A percentile compares a stretch with the other conserved stretches of the same genome.
Evolutionary conservation across 2,329 filamentous ascomycete species (phyloP).

Genomic region (Acrocalymma vagum): DNA sequence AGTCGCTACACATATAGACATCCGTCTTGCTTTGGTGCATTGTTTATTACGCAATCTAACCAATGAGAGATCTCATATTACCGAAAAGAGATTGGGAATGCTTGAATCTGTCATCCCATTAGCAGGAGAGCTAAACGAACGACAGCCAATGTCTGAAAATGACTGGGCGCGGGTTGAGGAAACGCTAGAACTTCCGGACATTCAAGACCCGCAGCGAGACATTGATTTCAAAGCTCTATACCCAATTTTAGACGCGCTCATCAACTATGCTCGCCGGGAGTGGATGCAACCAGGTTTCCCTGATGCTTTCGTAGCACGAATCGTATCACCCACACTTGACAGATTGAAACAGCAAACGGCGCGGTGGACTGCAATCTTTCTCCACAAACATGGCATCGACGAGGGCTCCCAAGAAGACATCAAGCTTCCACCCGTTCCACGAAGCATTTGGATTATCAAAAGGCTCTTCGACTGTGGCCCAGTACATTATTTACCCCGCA

Average conservation of each 20-base stretch:
- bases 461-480: no score
- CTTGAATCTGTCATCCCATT: constrained; percentile 42
- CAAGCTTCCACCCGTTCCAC: constrained; percentile 22
- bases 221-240: constrained; percentile 10
- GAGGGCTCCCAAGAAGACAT: constrained; percentile 3
- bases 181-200: constrained; percentile 15
- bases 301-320: constrained; percentile 18
- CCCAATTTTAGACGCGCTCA: constrained; percentile 15
- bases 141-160: constrained; percentile 31
- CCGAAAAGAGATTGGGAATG: constrained; percentile 27
- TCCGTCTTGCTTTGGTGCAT: constrained; percentile 42
- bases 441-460: constrained; percentile 6
- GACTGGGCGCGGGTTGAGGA: constrained; percentile 41
- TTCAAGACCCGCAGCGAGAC: not conserved
- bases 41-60: constrained; percentile 34
- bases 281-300: constrained; percentile 2
- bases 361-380: constrained; percentile 32
- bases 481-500: constrained; percentile 24
- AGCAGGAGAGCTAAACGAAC: constrained; percentile 46
- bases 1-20: constrained; percentile 46
- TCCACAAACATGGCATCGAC: constrained; percentile 29
- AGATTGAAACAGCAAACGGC: constrained; percentile 23
- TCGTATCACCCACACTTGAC: constrained; percentile 28
- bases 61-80: constrained; percentile 2
- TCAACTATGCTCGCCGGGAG: not conserved